Evolutionary conservation across 2,329 filamentous ascomycete genomes (phyloP), one percentile per base, ranked within the genome.

Genomic region (Cladophialophora carrionii): DNA sequence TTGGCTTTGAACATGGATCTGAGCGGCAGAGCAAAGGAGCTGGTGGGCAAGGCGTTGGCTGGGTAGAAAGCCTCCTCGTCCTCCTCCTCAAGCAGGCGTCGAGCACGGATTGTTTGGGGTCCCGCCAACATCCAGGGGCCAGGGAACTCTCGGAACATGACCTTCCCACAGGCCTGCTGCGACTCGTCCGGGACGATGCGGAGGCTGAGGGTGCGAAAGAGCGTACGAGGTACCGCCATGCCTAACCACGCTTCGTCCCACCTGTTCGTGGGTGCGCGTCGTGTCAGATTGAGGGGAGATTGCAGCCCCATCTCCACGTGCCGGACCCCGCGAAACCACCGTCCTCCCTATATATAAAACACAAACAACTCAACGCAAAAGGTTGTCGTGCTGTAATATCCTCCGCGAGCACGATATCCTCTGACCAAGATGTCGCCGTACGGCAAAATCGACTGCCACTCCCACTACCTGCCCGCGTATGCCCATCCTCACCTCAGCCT

Each of bases 1-100:
- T 59, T 73, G 75, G 90, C 89, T n/a, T 73, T 91, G 70, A 77
- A 79, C 68, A 87, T 92, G 78, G 78, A 85, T 17, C 82, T 91
- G 78, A 87, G 85, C 61, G 87, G 87, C 22, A 79, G 85, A 68
- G 87, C 85, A 61, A 84, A 81, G 76, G 79, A 76, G 67, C 76
- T 92, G 76, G 84, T 91, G 66, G 81, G 78, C 59, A 89, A 84
- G 77, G 89, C 89, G 17, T 74, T 92, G 68, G 77, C 70, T n/a
- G 78, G 65, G 5, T 31, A 34, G 17, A 10, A 54, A 54, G 52
- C 52, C 24, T 54, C 24, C 34, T 41, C 34, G 8, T 41, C 34
- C 17, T 17, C 34, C n/a, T n/a, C n/a, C 14, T 43, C 37, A n/a
- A 8, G 3, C 17, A 7, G 37, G 37, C 6, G 5, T n/a, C 37